Base-by-base conservation (phyloP, 208 protist species). In the Leishmania martiniquensis region DNA sequence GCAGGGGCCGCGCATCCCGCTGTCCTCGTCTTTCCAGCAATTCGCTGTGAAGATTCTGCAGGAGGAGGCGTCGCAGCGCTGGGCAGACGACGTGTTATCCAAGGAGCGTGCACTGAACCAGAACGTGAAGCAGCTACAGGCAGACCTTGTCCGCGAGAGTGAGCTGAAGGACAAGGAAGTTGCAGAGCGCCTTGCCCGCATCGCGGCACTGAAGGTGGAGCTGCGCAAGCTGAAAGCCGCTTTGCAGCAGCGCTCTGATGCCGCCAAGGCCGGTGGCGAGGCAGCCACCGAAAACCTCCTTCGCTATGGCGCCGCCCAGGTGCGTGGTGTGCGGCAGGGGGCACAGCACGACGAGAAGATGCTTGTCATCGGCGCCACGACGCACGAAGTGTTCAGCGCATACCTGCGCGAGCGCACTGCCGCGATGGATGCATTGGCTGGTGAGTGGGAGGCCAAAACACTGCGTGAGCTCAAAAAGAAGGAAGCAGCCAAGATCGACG, bases 71-170 rank as follows among this genome's bases (percentile, higher is more conserved):
- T 94, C 93, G 32, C 91, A 97, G 83, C 88, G 82, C 60, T 98
- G 95, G 95, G 93, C 95, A 7, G 93, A 97, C 77, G 93, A 88
- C 49, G 84, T 98, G 39, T 87, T 98, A 4, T 71, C 86, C 7
- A 95, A 95, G 75, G 93, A 98, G 78, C 88, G 91, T 45, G 95
- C 97, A 71, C 81, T 97, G 34, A 98, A 98, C 81, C 91, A 96
- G 69, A 98, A 98, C 76, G 95, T 98, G 67, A 98, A 98, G 82
- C 93, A 96, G 83, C 88, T 98, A 22, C 94, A 96, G 82, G 87
- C 86, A 44, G 94, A 98, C 72, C 84, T 98, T 10, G 83, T 90
- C 55, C 81, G 82, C 9, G 93, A 97, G 84, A 88, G 90, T 42
- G 76, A 82, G 32, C 65, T 91, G 42, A 94, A 92, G 76, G 93